phyloP scores from a whole-genome alignment of 2,329 filamentous ascomycete genomes.

The Aspergillus tamarii region DNA sequence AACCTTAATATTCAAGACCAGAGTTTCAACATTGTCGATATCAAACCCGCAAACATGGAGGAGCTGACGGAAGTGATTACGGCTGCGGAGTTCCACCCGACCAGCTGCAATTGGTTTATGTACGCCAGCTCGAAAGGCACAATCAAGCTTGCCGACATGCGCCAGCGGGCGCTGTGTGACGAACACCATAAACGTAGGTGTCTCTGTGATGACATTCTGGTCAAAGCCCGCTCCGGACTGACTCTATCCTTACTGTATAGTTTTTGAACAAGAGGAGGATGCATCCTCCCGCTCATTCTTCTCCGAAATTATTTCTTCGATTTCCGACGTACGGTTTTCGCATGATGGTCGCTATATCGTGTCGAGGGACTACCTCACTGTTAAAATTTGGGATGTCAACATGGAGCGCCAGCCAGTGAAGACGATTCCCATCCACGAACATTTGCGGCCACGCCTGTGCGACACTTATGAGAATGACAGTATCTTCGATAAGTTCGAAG shows the following conservation, averaged over 20 bases:
- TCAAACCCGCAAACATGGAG: constrained; percentile 99
- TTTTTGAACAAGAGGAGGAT: constrained; percentile 99
- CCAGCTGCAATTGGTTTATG: constrained; percentile 99
- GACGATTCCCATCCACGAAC: constrained; percentile 98
- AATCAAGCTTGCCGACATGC: constrained; percentile 98
- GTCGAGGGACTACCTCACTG: constrained; percentile 95
- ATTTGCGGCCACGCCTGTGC: constrained; percentile 88
- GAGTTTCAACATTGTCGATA: constrained; percentile 99
- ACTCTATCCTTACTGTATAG: constrained; percentile 51
- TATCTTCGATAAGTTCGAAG: constrained; percentile 99
- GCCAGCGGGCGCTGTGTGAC: constrained; percentile 93
- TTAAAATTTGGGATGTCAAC: constrained; percentile 99
- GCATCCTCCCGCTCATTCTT: constrained; percentile 97
- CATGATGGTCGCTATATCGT: constrained; percentile 96
- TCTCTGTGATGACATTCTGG: neutral
- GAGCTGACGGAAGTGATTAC: constrained; percentile 99
- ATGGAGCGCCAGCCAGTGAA: constrained; percentile 98
- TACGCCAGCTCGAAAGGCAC: constrained; percentile 99
- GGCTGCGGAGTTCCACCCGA: constrained; percentile 93
- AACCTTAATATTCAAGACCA: constrained; percentile 99
- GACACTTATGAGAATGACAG: constrained; percentile 99
- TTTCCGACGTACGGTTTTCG: constrained; percentile 97
- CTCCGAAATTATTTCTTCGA: constrained; percentile 98
- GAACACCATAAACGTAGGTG: constrained; percentile 88
- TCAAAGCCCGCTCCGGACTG: constrained; percentile 15